Conservation (phyloP, 371 early-diverging fungal species). For the Apophysomyces trapeziformis region DNA sequence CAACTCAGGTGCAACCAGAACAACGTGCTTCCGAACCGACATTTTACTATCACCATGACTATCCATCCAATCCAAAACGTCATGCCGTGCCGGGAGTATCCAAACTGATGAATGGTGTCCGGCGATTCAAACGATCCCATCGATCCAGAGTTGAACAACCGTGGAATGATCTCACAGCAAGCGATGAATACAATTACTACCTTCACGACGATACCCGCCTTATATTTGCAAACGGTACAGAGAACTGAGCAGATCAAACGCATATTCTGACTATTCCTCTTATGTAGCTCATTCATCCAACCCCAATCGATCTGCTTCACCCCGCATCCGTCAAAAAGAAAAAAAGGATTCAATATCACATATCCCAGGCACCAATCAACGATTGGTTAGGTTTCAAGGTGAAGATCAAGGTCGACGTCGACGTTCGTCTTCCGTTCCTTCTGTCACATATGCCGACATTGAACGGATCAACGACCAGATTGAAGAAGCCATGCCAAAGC, state of each 20-base stretch:
- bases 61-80: conserved; percentile 12
- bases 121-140: conserved; percentile 6
- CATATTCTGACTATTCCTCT: neutral
- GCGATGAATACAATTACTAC: conserved; percentile 8
- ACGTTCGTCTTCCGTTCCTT: neutral
- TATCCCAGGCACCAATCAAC: no score
- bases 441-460: conserved; percentile 6
- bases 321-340: neutral
- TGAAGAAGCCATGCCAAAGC: neutral
- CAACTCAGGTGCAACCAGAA: neutral
- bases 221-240: neutral
- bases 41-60: neutral
- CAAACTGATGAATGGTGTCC: conserved; percentile 7
- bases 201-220: neutral
- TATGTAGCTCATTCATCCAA: conserved; percentile 8
- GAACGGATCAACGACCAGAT: conserved; percentile 15
- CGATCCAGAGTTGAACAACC: conserved; percentile 3
- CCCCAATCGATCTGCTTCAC: neutral
- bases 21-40: neutral
- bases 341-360: neutral
- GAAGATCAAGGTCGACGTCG: neutral
- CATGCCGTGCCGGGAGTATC: conserved; percentile 17
- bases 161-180: neutral
- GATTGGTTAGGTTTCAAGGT: neutral
- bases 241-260: neutral